phyloP scores from a whole-genome alignment of 805 yeast species.

The Maudiozyma saulgeensis region DNA sequence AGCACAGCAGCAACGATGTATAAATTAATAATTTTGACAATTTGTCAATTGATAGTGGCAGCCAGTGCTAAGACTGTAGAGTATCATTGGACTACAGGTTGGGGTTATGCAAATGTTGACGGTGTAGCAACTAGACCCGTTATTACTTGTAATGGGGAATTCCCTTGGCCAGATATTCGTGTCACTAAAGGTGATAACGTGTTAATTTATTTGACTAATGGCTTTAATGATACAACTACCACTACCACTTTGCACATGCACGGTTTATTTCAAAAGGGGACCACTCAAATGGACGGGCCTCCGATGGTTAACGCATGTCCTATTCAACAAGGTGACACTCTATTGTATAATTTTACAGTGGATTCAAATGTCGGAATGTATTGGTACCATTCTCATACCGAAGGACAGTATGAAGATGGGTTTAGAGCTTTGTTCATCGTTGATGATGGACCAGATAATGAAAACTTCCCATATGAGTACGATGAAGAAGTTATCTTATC shows the following conservation, averaged over 20 bases:
- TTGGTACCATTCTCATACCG: slow-evolving; percentile 96
- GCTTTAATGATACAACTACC: slow-evolving; percentile 40
- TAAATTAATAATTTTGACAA: not conserved
- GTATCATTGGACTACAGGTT: slow-evolving; percentile 55
- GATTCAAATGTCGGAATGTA: slow-evolving; percentile 74
- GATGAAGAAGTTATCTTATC: slow-evolving; percentile 70
- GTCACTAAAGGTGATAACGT: slow-evolving; percentile 76
- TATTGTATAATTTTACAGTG: slow-evolving; percentile 82
- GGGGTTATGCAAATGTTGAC: slow-evolving; percentile 40
- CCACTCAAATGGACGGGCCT: slow-evolving; percentile 85
- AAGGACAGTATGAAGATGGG: slow-evolving; percentile 91
- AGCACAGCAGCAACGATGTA: not conserved
- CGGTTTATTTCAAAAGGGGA: slow-evolving; percentile 70
- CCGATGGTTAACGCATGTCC: slow-evolving; percentile 86
- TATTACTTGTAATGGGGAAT: slow-evolving; percentile 37
- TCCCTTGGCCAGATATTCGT: slow-evolving; percentile 83
- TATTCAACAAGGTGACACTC: slow-evolving; percentile 65
- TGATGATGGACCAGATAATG: slow-evolving; percentile 44
- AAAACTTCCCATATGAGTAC: slow-evolving; percentile 56
- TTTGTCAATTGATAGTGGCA: not conserved
- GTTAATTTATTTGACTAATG: slow-evolving; percentile 63
- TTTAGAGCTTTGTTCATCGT: slow-evolving; percentile 73
- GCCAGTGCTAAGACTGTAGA: slow-evolving; percentile 37
- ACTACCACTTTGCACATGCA: slow-evolving; percentile 82
- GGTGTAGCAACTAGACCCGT: slow-evolving; percentile 34